A percentile compares a stretch with the other conserved stretches of the same genome.
These are phyloP conservation scores for Flaveria ramosissima DNA, from an alignment of 129 eudicot species.

Conservation along the genomic window DNA sequence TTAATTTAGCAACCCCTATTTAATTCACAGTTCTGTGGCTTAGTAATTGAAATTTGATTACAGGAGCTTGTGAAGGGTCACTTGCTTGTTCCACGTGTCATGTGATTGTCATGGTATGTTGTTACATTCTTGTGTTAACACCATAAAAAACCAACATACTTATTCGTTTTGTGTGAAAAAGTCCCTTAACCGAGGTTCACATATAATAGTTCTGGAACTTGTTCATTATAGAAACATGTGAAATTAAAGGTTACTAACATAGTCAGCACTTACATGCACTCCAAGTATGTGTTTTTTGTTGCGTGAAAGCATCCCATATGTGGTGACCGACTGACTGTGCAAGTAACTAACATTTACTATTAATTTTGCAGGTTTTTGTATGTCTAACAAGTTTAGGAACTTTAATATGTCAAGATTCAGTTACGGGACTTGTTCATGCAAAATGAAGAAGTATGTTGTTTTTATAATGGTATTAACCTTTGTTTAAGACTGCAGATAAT, in stretches of 20 bases:
- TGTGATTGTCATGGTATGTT: conserved; percentile 56
- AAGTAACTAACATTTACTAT: not conserved
- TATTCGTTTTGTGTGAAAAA: not conserved
- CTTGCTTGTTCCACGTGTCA: conserved; percentile 70
- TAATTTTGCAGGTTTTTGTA: not conserved
- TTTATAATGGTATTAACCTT: not conserved
- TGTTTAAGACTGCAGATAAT: not conserved
- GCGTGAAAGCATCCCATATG: not conserved
- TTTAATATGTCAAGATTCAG: not conserved
- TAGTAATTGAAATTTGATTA: conserved; percentile 6
- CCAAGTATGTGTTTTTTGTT: not conserved
- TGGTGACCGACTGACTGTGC: not conserved
- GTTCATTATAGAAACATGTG: not conserved
- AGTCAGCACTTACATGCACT: not conserved
- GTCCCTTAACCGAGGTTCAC: not conserved
- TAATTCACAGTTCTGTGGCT: not conserved
- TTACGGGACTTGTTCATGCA: not conserved
- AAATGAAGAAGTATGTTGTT: not conserved
- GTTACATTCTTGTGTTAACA: not conserved
- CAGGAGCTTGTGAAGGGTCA: conserved; percentile 73
- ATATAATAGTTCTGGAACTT: not conserved
- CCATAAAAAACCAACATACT: not conserved
- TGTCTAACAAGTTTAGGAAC: not conserved
- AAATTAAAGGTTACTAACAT: not conserved
- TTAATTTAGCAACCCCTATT: not conserved